phyloP scores from a whole-genome alignment of 257 asterid genomes.

The Solanum sparsipilum region DNA sequence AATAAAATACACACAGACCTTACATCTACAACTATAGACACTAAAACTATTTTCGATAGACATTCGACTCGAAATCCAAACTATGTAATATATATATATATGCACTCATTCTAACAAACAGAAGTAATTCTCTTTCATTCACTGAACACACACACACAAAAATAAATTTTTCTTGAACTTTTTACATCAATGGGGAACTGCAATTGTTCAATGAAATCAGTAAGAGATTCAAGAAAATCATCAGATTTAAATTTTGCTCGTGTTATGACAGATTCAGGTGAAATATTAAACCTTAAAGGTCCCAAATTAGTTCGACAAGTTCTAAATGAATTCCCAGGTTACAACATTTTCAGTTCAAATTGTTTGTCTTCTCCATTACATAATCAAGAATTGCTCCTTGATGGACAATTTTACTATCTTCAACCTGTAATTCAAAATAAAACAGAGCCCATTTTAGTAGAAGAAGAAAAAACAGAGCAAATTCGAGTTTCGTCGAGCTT shows the following conservation, averaged over 20 bases:
- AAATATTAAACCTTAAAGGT: constrained; percentile 19
- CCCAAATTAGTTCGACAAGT: constrained; percentile 30
- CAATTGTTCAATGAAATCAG: constrained; percentile 42
- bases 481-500: constrained; percentile 5
- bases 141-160: neutral
- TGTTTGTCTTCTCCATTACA: constrained; percentile 10
- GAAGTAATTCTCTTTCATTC: neutral
- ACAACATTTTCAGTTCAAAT: constrained; percentile 14
- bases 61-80: neutral
- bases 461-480: neutral
- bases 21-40: accelerated
- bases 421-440: neutral
- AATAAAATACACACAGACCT: too few species aligned
- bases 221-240: constrained; percentile 16
- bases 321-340: constrained; percentile 22
- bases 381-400: constrained; percentile 17
- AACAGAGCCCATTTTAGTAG: neutral
- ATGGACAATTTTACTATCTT: constrained; percentile 23
- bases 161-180: too few species aligned
- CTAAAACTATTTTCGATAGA: neutral
- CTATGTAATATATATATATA: neutral
- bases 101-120: constrained; percentile 13
- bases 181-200: constrained; percentile 52
- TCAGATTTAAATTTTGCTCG: constrained; percentile 4
- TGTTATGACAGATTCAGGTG: constrained; percentile 30